A percentile compares a stretch with the other conserved stretches of the same genome.
Evolutionary conservation across 106 monocot genomes (phyloP).

Genomic region (Iris macrosiphon): DNA sequence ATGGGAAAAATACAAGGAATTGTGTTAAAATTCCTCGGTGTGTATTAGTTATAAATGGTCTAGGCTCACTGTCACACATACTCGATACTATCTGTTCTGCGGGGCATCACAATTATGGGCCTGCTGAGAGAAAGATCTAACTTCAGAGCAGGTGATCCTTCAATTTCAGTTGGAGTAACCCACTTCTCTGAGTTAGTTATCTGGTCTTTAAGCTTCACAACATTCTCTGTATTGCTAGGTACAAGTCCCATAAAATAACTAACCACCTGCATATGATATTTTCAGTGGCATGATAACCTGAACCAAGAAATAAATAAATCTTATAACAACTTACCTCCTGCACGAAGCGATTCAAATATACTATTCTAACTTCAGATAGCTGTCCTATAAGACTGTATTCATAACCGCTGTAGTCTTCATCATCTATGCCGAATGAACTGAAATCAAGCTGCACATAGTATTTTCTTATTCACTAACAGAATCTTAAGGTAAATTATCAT

Average conservation of each 20-base stretch:
- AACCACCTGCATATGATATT: constrained; percentile 40
- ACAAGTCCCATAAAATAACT: constrained; percentile 92
- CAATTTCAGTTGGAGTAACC: constrained; percentile 74
- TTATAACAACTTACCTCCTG: constrained; percentile 60
- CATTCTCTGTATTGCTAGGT: constrained; percentile 43
- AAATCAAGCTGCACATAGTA: constrained; percentile 80
- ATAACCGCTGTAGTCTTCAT: constrained; percentile 86
- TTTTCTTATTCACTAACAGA: no score
- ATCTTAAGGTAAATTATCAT: no score
- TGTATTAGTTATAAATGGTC: no score
- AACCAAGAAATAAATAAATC: background rate
- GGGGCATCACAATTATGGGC: constrained; percentile 92
- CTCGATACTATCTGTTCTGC: constrained; percentile 74
- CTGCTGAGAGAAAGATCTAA: constrained; percentile 75
- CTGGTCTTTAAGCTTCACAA: constrained; percentile 87
- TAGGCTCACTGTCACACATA: constrained; percentile 22
- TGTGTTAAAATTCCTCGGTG: no score
- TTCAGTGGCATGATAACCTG: background rate
- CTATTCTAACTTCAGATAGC: constrained; percentile 92
- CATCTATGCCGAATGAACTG: constrained; percentile 57
- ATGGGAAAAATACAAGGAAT: no score
- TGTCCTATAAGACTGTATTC: constrained; percentile 90
- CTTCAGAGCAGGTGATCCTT: constrained; percentile 93
- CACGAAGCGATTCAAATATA: constrained; percentile 92
- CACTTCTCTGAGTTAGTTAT: constrained; percentile 77